Evolutionary conservation across 2,329 filamentous ascomycete species (phyloP).

Genomic region (Blastomyces parvus): DNA sequence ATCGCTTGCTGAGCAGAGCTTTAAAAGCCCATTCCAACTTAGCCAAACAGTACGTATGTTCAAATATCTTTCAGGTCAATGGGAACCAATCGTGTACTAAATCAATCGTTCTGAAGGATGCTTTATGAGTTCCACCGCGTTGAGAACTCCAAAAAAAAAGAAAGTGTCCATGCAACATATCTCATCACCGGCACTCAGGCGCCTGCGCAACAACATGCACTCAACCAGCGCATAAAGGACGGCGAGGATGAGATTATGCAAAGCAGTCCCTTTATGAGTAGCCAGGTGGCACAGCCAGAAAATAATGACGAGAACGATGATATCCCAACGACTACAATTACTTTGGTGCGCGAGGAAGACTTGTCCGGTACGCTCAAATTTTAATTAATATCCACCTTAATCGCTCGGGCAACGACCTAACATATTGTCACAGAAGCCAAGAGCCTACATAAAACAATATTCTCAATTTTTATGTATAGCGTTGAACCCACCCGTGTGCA

Average conservation of each 20-base stretch:
- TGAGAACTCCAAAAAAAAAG: slow-evolving; percentile 65
- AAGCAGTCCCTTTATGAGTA: slow-evolving; percentile 57
- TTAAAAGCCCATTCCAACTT: slow-evolving; percentile 75
- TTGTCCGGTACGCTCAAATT: slow-evolving; percentile 48
- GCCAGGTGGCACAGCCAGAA: slow-evolving; percentile 52
- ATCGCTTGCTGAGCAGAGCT: slow-evolving; percentile 71
- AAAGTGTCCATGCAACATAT: slow-evolving; percentile 85
- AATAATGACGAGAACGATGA: slow-evolving; percentile 38
- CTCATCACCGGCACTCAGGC: slow-evolving; percentile 63
- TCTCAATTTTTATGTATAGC: slow-evolving; percentile 80
- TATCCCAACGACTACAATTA: slow-evolving; percentile 48
- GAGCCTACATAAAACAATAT: slow-evolving; percentile 59
- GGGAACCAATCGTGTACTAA: not conserved
- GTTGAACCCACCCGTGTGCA: slow-evolving; percentile 61
- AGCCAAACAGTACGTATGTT: slow-evolving; percentile 66
- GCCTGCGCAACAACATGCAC: slow-evolving; percentile 23
- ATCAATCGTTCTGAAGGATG: slow-evolving; percentile 49
- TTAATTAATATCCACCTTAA: not conserved
- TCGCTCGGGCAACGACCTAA: not conserved
- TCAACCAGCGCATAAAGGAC: slow-evolving; percentile 40
- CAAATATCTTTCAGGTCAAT: not conserved
- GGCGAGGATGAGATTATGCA: slow-evolving; percentile 58
- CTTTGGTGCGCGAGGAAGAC: slow-evolving; percentile 62
- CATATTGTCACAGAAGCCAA: slow-evolving; percentile 48
- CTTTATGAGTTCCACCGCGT: slow-evolving; percentile 73